A percentile compares a stretch with the other conserved stretches of the same genome.
Conservation (phyloP, 2,329 filamentous ascomycete species). For the Fusarium longipes region DNA sequence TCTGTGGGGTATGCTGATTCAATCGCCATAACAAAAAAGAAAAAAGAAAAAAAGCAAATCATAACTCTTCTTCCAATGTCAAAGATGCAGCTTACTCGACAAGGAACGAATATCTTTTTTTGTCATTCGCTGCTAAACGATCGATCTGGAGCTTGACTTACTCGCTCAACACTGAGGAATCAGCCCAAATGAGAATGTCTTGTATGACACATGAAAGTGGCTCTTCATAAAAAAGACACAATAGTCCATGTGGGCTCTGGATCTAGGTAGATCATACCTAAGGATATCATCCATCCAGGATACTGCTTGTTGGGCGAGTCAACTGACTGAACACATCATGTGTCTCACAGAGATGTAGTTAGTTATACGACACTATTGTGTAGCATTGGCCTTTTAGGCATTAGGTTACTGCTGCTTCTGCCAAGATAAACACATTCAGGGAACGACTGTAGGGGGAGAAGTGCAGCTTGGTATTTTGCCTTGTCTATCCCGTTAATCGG, state of each 20-base stretch:
- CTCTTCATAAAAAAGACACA: background rate
- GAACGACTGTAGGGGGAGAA: background rate
- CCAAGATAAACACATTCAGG: background rate
- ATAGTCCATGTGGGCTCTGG: background rate
- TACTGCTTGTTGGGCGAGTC: conserved; percentile 17
- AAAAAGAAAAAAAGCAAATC: conserved; percentile 19
- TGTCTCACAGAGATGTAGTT: conserved; percentile 39
- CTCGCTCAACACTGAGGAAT: background rate
- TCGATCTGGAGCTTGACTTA: background rate
- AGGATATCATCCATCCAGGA: conserved; percentile 7
- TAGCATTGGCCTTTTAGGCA: conserved; percentile 7
- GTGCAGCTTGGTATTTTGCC: background rate
- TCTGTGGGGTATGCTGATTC: conserved; percentile 31
- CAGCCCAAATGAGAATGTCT: conserved; percentile 5
- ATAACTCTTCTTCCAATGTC: background rate
- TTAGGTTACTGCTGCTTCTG: background rate
- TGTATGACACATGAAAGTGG: background rate
- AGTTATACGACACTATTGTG: conserved; percentile 12
- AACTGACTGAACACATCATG: conserved; percentile 16
- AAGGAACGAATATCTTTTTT: background rate
- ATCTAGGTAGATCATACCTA: background rate
- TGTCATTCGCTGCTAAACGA: background rate
- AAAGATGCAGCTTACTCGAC: background rate
- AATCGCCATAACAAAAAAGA: background rate
- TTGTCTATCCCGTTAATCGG: background rate